Conservation (phyloP, 345 rosid genomes). For the Hypericum androsaemum region DNA sequence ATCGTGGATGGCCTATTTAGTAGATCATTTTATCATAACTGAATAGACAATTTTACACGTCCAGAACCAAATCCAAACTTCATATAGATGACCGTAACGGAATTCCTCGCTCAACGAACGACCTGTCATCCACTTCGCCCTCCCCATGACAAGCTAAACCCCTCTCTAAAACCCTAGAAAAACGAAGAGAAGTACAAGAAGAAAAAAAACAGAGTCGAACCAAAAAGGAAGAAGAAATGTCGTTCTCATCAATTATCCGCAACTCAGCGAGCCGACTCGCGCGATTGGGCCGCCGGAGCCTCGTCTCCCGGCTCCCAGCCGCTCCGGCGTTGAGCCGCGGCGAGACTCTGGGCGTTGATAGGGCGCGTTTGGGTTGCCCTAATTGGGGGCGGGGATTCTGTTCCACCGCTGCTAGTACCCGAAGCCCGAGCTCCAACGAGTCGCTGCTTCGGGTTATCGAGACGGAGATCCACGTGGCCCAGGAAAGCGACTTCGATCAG, state of each 20-base stretch:
- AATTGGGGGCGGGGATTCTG: constrained; percentile 11
- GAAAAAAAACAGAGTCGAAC: too few species aligned
- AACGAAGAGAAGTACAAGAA: too few species aligned
- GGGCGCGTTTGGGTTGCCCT: constrained; percentile 12
- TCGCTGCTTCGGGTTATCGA: constrained; percentile 54
- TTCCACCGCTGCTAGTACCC: constrained; percentile 28
- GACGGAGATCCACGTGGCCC: constrained; percentile 52
- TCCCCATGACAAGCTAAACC: too few species aligned
- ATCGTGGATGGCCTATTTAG: too few species aligned
- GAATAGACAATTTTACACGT: too few species aligned
- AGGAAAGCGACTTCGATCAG: constrained; percentile 43
- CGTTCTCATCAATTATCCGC: constrained; percentile 31
- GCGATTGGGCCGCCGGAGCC: constrained; percentile 21
- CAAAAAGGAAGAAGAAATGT: constrained; percentile 23
- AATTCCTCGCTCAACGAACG: too few species aligned
- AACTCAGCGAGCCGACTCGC: constrained; percentile 34
- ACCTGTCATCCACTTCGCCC: too few species aligned
- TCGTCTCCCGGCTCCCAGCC: constrained; percentile 20
- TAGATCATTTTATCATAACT: too few species aligned
- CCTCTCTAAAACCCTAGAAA: too few species aligned
- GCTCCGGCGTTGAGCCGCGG: constrained; percentile 10
- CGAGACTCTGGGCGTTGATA: too few species aligned
- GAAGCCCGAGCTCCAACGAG: constrained; percentile 34
- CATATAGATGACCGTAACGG: too few species aligned
- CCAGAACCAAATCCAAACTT: too few species aligned